Percentiles rank a stretch among this genome's conserved stretches.
Evolutionary conservation across 805 yeast genomes (phyloP).

Genomic region (Metschnikowia proteae): DNA sequence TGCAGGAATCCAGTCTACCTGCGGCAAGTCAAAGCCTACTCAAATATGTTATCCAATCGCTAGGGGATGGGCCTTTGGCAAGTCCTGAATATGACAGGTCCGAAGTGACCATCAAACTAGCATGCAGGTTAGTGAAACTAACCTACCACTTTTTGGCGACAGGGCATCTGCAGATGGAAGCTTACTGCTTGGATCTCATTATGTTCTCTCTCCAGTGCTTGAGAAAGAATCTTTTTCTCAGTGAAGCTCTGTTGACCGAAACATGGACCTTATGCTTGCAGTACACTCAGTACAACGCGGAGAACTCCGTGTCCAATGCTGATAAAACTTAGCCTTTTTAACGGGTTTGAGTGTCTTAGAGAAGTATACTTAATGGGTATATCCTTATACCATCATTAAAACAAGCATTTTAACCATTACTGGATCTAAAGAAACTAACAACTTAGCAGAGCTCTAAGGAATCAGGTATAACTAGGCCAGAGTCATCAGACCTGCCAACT

Average conservation of each 20-base stretch:
- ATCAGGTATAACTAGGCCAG: too few species aligned
- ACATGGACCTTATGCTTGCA: conserved; percentile 32
- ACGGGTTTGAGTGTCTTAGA: too few species aligned
- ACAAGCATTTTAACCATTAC: too few species aligned
- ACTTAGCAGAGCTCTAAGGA: too few species aligned
- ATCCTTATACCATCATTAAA: too few species aligned
- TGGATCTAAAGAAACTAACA: too few species aligned
- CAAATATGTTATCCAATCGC: conserved; percentile 19
- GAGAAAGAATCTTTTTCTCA: conserved; percentile 37
- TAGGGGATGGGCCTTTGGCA: conserved; percentile 32
- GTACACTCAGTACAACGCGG: conserved; percentile 21
- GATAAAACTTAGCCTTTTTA: too few species aligned
- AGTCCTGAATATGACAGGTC: conserved; percentile 32
- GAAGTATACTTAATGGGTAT: too few species aligned
- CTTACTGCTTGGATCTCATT: conserved; percentile 47
- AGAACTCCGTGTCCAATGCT: conserved; percentile 22
- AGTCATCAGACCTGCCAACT: too few species aligned
- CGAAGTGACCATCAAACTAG: conserved; percentile 35
- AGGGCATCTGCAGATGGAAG: conserved; percentile 11
- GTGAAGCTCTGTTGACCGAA: conserved; percentile 29
- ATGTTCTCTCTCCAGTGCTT: conserved; percentile 43
- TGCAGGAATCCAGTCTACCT: background rate
- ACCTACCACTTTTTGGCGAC: conserved; percentile 3
- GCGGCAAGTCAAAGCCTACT: background rate
- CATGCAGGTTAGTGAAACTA: conserved; percentile 19